phyloP scores from a whole-genome alignment of 2,329 filamentous ascomycete species.

The Arthrobotrys musiformis region DNA sequence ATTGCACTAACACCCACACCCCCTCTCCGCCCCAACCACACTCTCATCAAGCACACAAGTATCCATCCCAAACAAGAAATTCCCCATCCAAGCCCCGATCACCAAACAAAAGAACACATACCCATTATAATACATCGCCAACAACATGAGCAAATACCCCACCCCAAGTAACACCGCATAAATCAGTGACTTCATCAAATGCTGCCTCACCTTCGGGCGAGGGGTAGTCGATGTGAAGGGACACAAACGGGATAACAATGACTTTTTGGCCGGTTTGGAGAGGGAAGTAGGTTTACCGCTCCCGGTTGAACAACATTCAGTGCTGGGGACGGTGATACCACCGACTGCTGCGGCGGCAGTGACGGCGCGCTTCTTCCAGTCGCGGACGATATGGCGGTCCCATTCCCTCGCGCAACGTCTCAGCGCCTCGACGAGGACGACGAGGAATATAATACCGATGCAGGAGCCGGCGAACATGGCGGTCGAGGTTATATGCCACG shows the following conservation, averaged over 20 bases:
- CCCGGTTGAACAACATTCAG: not conserved
- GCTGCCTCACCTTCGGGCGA: slow-evolving; percentile 73
- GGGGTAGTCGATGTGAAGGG: slow-evolving; percentile 59
- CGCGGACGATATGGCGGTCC: slow-evolving; percentile 73
- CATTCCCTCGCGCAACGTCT: slow-evolving; percentile 78
- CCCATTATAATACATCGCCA: slow-evolving; percentile 74
- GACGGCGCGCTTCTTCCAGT: slow-evolving; percentile 60
- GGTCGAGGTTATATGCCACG: slow-evolving; percentile 76
- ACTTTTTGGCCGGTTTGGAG: not conserved
- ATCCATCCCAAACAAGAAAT: slow-evolving; percentile 80
- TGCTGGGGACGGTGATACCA: not conserved
- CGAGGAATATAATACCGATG: slow-evolving; percentile 80
- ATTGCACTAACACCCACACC: slow-evolving; percentile 39
- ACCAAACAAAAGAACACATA: slow-evolving; percentile 86
- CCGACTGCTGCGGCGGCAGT: slow-evolving; percentile 7
- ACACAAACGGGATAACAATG: slow-evolving; percentile 22
- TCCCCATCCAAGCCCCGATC: slow-evolving; percentile 77
- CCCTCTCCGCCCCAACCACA: slow-evolving; percentile 31
- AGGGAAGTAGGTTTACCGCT: too few species aligned
- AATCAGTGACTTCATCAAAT: slow-evolving; percentile 73
- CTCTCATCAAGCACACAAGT: slow-evolving; percentile 53
- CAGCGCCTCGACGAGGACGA: slow-evolving; percentile 76
- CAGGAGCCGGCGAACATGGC: slow-evolving; percentile 83
- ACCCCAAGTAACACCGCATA: slow-evolving; percentile 75
- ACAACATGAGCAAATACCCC: slow-evolving; percentile 59